These are phyloP conservation scores for Durotheca rogersii DNA, from an alignment of 495 filamentous ascomycete genomes.

Conservation along the genomic window DNA sequence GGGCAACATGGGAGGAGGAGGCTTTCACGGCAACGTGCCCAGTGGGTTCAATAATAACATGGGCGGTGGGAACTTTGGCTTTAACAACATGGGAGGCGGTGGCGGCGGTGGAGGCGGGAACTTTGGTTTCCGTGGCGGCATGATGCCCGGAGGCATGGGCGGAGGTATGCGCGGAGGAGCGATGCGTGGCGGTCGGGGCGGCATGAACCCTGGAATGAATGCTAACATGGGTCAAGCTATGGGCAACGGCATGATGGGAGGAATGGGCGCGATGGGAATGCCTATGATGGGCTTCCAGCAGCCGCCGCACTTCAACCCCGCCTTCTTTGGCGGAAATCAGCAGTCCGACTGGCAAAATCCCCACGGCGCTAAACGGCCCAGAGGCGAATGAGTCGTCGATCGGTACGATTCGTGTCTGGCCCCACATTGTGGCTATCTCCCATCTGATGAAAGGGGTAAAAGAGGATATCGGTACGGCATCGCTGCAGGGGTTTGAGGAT, in stretches of 20 bases:
- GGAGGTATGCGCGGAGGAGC: slow-evolving; percentile 67
- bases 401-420: background rate
- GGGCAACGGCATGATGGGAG: slow-evolving; percentile 55
- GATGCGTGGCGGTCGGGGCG: slow-evolving; percentile 74
- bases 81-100: slow-evolving; percentile 47
- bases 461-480: background rate
- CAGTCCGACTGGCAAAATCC: slow-evolving; percentile 67
- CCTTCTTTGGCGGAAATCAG: slow-evolving; percentile 70
- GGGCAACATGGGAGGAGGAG: slow-evolving; percentile 38
- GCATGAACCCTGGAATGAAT: slow-evolving; percentile 52
- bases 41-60: slow-evolving; percentile 54
- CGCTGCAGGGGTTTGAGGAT: background rate
- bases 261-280: slow-evolving; percentile 65
- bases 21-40: slow-evolving; percentile 51
- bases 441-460: background rate
- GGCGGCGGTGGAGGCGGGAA: slow-evolving; percentile 59
- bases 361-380: slow-evolving; percentile 77
- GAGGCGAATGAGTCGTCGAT: slow-evolving; percentile 55
- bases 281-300: slow-evolving; percentile 64
- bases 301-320: slow-evolving; percentile 74
- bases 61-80: slow-evolving; percentile 47
- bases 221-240: slow-evolving; percentile 52
- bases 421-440: background rate
- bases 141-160: slow-evolving; percentile 67
- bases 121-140: slow-evolving; percentile 53